These are phyloP conservation scores for Nakazawaea holstii DNA, from an alignment of 805 yeast species.

Conservation along the genomic window DNA sequence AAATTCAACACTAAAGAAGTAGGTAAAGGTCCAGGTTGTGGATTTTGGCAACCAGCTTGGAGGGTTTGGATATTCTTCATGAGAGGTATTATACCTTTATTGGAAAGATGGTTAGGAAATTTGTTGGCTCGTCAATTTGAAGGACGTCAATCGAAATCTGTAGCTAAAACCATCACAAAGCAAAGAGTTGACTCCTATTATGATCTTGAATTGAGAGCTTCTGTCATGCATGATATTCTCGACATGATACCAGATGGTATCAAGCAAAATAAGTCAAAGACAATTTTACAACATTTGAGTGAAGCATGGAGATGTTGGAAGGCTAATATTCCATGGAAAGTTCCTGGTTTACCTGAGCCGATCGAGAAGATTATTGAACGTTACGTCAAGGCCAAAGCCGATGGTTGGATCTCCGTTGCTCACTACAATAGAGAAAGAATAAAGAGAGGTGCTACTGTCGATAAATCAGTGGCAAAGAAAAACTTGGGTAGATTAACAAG, in stretches of 20 bases:
- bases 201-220: conserved; percentile 87
- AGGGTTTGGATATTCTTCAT: conserved; percentile 90
- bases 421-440: conserved; percentile 89
- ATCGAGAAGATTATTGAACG: conserved; percentile 81
- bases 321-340: conserved; percentile 97
- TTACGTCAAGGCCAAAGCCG: conserved; percentile 92
- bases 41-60: conserved; percentile 99
- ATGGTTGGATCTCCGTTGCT: conserved; percentile 93
- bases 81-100: conserved; percentile 85
- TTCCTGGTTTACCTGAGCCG: conserved; percentile 92
- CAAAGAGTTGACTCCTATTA: conserved; percentile 94
- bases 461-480: conserved; percentile 90
- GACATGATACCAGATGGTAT: conserved; percentile 97
- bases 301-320: conserved; percentile 99
- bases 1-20: conserved; percentile 70
- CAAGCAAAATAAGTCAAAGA: conserved; percentile 78
- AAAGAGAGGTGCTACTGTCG: conserved; percentile 84
- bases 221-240: conserved; percentile 91
- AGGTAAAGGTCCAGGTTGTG: conserved; percentile 98
- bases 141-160: conserved; percentile 88
- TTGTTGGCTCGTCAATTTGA: conserved; percentile 89
- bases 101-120: conserved; percentile 95
- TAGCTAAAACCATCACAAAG: conserved; percentile 90
- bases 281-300: conserved; percentile 86
- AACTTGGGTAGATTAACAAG: conserved; percentile 89